Evolutionary conservation across 345 rosid genomes (phyloP), one percentile per base, ranked within the genome.

Genomic region (Adansonia digitata): DNA sequence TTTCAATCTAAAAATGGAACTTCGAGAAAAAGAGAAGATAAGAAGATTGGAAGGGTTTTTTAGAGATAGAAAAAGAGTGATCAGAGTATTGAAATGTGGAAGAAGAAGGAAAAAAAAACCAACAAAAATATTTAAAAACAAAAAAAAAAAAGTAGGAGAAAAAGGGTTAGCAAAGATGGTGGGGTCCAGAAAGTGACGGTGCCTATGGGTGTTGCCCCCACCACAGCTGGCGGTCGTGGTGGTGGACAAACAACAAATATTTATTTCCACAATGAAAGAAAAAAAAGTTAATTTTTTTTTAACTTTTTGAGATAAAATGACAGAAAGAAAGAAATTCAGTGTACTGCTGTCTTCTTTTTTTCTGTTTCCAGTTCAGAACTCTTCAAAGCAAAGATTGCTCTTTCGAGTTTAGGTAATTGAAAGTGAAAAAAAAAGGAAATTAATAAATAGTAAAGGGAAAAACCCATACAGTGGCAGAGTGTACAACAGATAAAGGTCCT

Each of bases 51-150:
- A 26, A 26, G 74, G 46, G n/a, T n/a, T 34, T 72, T 78, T 49
- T 48, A 67, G 74, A 77, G 81, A 56, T 48, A 52, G 62, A 78
- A 69, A 20, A 10, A 42, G 31, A 35, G 82, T 69, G 66, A 55
- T 9, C 73, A 34, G 71, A 77, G 76, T 35, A 77, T 64, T 68
- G 51, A 77, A 77, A 82, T 80, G 79, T 46, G 76, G 85, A 75
- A 48, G 45, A 66, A 77, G 84, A 79, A 77, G 82, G 72, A 34
- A 15, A 60, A 17, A 6, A 7, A 56, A 53, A 43, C 48, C 3
- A 8, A 2, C 24, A 56, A 64, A 12, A 34, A 42, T 7, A 42
- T 42, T 3, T 39, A n/a, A 15, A 12, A 35, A 43, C 22, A 22
- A 34, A 42, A 29, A 59, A 34, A 45, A 2, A 18, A 49, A 14